Conservation (phyloP, 257 asterid genomes). For the Solanum medicagineum region DNA sequence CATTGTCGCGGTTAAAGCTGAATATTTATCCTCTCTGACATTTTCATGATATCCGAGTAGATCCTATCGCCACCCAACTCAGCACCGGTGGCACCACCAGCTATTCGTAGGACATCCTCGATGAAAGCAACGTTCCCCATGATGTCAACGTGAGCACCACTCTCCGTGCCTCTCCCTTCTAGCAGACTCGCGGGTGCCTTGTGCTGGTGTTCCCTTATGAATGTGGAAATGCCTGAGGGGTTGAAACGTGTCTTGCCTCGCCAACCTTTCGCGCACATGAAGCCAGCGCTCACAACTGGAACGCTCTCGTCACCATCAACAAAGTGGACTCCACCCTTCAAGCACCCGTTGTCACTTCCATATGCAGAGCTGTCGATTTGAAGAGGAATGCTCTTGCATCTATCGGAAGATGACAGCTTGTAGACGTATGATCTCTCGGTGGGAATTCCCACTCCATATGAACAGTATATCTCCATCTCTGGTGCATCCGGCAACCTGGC, state of each 20-base stretch:
- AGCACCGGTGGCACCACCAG: slow-evolving; percentile 62
- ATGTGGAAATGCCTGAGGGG: slow-evolving; percentile 59
- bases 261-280: slow-evolving; percentile 88
- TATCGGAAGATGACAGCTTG: slow-evolving; percentile 40
- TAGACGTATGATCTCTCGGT: slow-evolving; percentile 77
- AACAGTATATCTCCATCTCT: slow-evolving; percentile 68
- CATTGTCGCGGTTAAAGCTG: slow-evolving; percentile 12
- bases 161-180: slow-evolving; percentile 71
- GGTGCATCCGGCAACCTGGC: slow-evolving; percentile 83
- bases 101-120: slow-evolving; percentile 64
- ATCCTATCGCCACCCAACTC: slow-evolving; percentile 61
- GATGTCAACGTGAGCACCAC: slow-evolving; percentile 80
- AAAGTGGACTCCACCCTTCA: slow-evolving; percentile 64
- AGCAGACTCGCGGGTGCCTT: slow-evolving; percentile 58
- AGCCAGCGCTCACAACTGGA: slow-evolving; percentile 64
- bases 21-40: slow-evolving; percentile 49
- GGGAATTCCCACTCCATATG: slow-evolving; percentile 74
- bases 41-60: slow-evolving; percentile 57
- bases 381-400: slow-evolving; percentile 66
- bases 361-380: slow-evolving; percentile 71
- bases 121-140: slow-evolving; percentile 75
- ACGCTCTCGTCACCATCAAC: slow-evolving; percentile 78
- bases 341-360: slow-evolving; percentile 46
- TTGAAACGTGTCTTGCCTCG: slow-evolving; percentile 69
- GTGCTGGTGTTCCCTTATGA: slow-evolving; percentile 57